Percentiles rank a stretch among this genome's conserved stretches.
Conservation (phyloP, 2,329 filamentous ascomycete genomes). For the Cladophialophora yegresii region DNA sequence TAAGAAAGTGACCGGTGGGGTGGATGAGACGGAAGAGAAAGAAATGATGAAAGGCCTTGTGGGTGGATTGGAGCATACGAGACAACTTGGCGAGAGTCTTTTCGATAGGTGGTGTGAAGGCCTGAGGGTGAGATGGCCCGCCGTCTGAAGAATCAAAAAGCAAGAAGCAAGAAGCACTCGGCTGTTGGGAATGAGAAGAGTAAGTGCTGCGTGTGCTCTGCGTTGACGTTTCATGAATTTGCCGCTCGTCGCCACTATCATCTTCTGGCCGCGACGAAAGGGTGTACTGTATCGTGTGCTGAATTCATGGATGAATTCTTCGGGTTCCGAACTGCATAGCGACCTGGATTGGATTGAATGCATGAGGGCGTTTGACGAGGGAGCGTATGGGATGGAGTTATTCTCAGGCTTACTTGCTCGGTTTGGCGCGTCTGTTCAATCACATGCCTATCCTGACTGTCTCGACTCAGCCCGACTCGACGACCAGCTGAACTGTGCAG, state of each 20-base stretch:
- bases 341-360: neutral
- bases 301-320: neutral
- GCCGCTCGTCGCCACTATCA: neutral
- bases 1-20: neutral
- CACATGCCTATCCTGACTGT: no score
- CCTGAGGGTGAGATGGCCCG: slow-evolving; percentile 67
- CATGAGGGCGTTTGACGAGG: neutral
- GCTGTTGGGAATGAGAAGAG: neutral
- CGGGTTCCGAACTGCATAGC: neutral
- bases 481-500: no score
- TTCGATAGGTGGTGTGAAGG: slow-evolving; percentile 90
- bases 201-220: neutral
- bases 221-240: neutral
- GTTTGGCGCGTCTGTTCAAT: no score
- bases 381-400: neutral
- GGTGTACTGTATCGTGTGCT: neutral
- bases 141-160: slow-evolving; percentile 24
- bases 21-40: slow-evolving; percentile 32
- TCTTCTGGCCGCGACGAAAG: neutral
- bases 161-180: no score
- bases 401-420: no score
- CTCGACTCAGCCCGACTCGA: no score
- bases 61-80: slow-evolving; percentile 89
- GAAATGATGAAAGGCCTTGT: slow-evolving; percentile 54
- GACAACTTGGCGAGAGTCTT: slow-evolving; percentile 83